A percentile compares a stretch with the other conserved stretches of the same genome.
These are phyloP conservation scores for Phialemoniopsis sp. DNA, from an alignment of 2,329 filamentous ascomycete species.

Conservation along the genomic window DNA sequence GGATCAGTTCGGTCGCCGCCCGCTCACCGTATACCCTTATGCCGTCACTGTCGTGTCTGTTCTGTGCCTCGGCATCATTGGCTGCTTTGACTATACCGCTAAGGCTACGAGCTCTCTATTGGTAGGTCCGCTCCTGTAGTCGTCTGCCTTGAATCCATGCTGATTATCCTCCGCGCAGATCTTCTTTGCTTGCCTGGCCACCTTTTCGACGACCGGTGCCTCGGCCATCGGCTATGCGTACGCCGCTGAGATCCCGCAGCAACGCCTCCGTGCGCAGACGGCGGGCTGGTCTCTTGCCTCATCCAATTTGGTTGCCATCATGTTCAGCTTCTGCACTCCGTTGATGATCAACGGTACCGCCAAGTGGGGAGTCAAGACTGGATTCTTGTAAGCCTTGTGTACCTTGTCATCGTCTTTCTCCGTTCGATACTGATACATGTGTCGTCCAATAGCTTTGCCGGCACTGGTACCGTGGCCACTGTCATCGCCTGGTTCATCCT, in stretches of 20 bases:
- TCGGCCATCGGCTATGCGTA: conserved; percentile 37
- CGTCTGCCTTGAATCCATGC: too few relatives aligned
- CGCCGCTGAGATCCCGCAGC: conserved; percentile 32
- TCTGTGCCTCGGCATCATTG: conserved; percentile 30
- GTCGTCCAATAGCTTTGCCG: conserved; percentile 21
- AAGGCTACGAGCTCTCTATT: conserved; percentile 26
- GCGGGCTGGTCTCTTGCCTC: conserved; percentile 28
- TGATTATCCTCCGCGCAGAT: conserved; percentile 16
- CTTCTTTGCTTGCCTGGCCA: conserved; percentile 35
- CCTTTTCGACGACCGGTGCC: conserved; percentile 34
- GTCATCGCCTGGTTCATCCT: conserved; percentile 29
- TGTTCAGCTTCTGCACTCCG: conserved; percentile 39
- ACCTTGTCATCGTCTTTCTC: too few relatives aligned
- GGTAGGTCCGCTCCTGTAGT: too few relatives aligned
- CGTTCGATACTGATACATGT: background rate
- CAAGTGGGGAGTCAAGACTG: conserved; percentile 38
- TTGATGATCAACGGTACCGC: conserved; percentile 34
- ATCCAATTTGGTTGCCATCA: conserved; percentile 33
- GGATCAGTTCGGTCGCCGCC: conserved; percentile 28
- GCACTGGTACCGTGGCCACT: conserved; percentile 21
- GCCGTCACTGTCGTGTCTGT: conserved; percentile 28
- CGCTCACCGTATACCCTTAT: conserved; percentile 32
- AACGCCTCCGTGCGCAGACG: conserved; percentile 32
- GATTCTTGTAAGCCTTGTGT: conserved; percentile 35
- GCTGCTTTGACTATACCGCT: conserved; percentile 30